phyloP scores from a whole-genome alignment of 768 basidiomycete species.

The Russula abietina region DNA sequence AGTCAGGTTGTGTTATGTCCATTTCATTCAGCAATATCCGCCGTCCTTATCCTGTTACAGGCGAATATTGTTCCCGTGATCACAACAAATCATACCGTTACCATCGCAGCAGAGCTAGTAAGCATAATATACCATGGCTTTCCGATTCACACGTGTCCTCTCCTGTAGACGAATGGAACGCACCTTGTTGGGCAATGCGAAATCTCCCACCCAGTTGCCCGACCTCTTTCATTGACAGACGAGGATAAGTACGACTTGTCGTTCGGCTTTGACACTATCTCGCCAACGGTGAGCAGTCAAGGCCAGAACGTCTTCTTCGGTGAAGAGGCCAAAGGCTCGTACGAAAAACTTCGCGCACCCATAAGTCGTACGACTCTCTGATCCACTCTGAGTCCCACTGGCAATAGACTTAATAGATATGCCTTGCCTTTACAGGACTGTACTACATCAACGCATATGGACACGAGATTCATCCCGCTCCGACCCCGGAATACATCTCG shows the following conservation, averaged over 20 bases:
- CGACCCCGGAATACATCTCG: slow-evolving; percentile 74
- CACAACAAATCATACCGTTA: slow-evolving; percentile 92
- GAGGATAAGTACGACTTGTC: slow-evolving; percentile 29
- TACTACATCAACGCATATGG: slow-evolving; percentile 91
- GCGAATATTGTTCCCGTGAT: slow-evolving; percentile 86
- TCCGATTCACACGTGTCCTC: background rate
- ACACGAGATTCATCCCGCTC: slow-evolving; percentile 84
- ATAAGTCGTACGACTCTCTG: slow-evolving; percentile 48
- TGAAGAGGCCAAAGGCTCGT: slow-evolving; percentile 45
- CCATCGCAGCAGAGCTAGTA: slow-evolving; percentile 85
- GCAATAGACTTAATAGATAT: background rate
- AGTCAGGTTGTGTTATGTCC: slow-evolving; percentile 44
- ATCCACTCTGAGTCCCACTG: background rate
- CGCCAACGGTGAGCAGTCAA: slow-evolving; percentile 42
- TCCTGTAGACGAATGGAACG: slow-evolving; percentile 58
- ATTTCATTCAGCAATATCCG: slow-evolving; percentile 13
- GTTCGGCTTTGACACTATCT: slow-evolving; percentile 25
- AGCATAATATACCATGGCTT: background rate
- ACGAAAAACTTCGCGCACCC: slow-evolving; percentile 51
- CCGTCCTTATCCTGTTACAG: slow-evolving; percentile 30
- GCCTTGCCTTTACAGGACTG: slow-evolving; percentile 44
- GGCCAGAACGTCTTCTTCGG: slow-evolving; percentile 64
- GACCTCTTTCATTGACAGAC: slow-evolving; percentile 1
- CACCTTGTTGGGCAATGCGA: slow-evolving; percentile 88
- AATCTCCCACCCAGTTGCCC: slow-evolving; percentile 75